These are phyloP conservation scores for Ceratocystis cubensis DNA, from an alignment of 2,329 filamentous ascomycete genomes.

Conservation along the genomic window DNA sequence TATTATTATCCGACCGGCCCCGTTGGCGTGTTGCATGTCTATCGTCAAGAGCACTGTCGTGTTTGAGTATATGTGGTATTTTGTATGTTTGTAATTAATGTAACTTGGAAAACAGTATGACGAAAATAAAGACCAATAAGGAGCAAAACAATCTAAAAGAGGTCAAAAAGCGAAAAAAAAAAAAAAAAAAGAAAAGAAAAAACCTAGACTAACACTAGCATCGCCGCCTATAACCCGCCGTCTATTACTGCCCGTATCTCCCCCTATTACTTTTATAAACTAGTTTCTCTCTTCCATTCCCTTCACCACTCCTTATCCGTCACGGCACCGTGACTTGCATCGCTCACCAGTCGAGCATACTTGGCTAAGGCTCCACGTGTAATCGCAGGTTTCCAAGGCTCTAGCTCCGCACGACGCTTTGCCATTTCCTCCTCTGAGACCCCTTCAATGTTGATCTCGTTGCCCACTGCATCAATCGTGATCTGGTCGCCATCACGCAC, in stretches of 20 bases:
- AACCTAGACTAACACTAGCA: background rate
- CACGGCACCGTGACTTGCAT: constrained; percentile 83
- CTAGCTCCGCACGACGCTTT: constrained; percentile 53
- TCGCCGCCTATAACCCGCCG: background rate
- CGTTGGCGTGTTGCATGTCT: background rate
- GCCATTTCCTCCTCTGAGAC: constrained; percentile 59
- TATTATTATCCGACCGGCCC: background rate
- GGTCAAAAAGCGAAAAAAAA: background rate
- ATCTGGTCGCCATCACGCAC: constrained; percentile 70
- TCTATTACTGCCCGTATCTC: background rate
- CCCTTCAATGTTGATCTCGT: constrained; percentile 54
- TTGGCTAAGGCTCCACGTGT: constrained; percentile 79
- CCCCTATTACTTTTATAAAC: background rate
- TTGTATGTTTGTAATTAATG: constrained; percentile 2
- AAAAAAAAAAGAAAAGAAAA: background rate
- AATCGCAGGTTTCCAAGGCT: constrained; percentile 55
- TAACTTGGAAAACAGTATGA: too few relatives aligned
- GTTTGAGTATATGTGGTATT: background rate
- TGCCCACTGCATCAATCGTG: constrained; percentile 72
- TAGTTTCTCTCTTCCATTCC: background rate
- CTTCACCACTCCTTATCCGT: constrained; percentile 45
- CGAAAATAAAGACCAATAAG: too few relatives aligned
- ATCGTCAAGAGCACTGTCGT: background rate
- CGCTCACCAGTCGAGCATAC: constrained; percentile 75
- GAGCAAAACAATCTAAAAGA: background rate